Conservation (phyloP, 2,329 filamentous ascomycete genomes). For the Raffaelea ambrosiae region DNA sequence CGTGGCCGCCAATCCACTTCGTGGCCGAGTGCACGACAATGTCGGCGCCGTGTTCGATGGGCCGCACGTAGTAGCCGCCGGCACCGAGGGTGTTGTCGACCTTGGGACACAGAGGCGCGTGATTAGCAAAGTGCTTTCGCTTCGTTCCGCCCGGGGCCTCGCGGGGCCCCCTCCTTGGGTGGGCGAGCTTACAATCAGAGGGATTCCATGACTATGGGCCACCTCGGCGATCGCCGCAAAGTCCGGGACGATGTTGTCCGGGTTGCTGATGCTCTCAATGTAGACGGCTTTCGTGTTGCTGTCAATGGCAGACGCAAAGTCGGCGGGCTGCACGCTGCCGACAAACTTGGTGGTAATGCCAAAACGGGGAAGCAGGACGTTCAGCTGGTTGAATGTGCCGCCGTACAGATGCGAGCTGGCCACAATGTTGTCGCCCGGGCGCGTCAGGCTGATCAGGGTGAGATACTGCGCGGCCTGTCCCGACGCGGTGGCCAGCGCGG, state of each 20-base stretch:
- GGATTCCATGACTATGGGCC: constrained; percentile 59
- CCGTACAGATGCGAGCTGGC: constrained; percentile 86
- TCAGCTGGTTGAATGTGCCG: constrained; percentile 94
- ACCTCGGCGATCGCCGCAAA: constrained; percentile 77
- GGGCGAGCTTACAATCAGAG: constrained; percentile 41
- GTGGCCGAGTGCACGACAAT: constrained; percentile 91
- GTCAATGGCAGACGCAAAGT: constrained; percentile 74
- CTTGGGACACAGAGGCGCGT: too few relatives aligned
- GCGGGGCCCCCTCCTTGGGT: too few relatives aligned
- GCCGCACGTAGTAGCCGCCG: constrained; percentile 76
- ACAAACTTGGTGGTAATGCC: constrained; percentile 85
- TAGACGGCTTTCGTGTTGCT: constrained; percentile 88
- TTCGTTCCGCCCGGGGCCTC: too few relatives aligned
- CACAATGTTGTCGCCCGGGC: constrained; percentile 85
- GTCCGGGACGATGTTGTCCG: constrained; percentile 86
- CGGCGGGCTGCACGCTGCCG: constrained; percentile 66
- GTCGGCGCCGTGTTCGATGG: constrained; percentile 83
- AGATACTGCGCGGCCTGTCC: constrained; percentile 91
- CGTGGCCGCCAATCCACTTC: constrained; percentile 95
- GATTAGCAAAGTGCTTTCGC: too few relatives aligned
- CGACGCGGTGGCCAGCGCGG: constrained; percentile 73
- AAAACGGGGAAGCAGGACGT: constrained; percentile 76
- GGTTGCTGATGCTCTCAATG: constrained; percentile 87
- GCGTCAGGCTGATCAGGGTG: constrained; percentile 69
- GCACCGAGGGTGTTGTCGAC: constrained; percentile 94